Evolutionary conservation across 192 early-diverging fungal genomes (phyloP), one percentile per base, ranked within the genome.

Genomic region (Funneliformis geosporum): DNA sequence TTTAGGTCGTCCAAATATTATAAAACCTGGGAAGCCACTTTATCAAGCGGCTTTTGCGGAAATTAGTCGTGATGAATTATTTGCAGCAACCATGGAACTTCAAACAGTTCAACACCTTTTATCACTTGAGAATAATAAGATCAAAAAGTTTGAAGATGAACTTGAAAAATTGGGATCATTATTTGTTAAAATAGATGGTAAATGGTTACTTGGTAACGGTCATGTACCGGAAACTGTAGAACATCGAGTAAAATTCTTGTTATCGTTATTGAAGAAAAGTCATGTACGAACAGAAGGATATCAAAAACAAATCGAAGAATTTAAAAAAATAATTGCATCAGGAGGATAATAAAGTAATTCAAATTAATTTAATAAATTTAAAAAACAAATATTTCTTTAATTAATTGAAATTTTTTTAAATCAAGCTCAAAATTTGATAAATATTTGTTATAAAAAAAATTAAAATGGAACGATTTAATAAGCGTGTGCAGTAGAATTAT

Each of bases 11-110:
- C 95, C 97, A 38, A 86, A 89, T 72, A 80, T 81, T n/a, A 91
- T 99, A 59, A 85, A 88, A 39, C 89, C 96, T 2, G 95, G 93
- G 12, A 91, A 95, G 25, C 98, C 96, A 1, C 88, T 99, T 7
- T 96, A 91, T 80, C 83, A 86, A 28, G 85, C 91, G 1, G 97
- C 94, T 8, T 99, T 97, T 84, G 67, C 82, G 25, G 86, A 91
- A n/a, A 91, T 99, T 21, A 71, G 90, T 14, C 78, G 85, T 1
- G 97, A 97, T 67, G 60, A 77, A 21, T 88, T 90, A 0, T 94
- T 95, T 84, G 83, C 91, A 0, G 94, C 92, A 4, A 89, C 90
- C 1, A 97, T 99, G 98, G 86, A 93, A 25, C 81, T 94, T 7
- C 85, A 90, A 79, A 89, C 90, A 67, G 86, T 86, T 83, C 87